phyloP scores from a whole-genome alignment of 2,329 filamentous ascomycete species.

The Lecanosticta acicola region DNA sequence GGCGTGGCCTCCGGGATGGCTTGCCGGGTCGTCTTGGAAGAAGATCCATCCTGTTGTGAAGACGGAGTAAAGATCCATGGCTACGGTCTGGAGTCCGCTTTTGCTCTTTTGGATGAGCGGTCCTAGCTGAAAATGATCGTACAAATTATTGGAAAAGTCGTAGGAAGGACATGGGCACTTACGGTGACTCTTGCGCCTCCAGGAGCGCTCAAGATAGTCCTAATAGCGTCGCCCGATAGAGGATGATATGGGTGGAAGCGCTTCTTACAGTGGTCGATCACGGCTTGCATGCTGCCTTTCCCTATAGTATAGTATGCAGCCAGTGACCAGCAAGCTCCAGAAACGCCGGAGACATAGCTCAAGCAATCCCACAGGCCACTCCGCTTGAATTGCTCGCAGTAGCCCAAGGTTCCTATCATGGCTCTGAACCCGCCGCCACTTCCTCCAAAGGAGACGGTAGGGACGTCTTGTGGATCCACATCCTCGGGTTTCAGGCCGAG shows the following conservation, averaged over 20 bases:
- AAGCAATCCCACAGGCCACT: constrained; percentile 30
- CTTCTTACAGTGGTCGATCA: constrained; percentile 33
- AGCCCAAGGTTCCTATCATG: constrained; percentile 29
- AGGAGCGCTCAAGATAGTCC: constrained; percentile 24
- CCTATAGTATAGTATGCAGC: constrained; percentile 32
- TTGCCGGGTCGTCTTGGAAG: constrained; percentile 26
- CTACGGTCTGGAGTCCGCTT: constrained; percentile 28
- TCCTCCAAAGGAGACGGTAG: constrained; percentile 29
- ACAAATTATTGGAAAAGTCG: too few relatives aligned
- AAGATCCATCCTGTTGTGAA: constrained; percentile 32
- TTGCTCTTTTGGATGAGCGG: constrained; percentile 30
- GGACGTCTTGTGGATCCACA: constrained; percentile 30
- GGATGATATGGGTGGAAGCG: constrained; percentile 31
- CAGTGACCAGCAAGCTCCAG: constrained; percentile 31
- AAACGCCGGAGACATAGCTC: constrained; percentile 31
- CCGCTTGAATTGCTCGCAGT: constrained; percentile 27
- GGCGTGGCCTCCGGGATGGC: constrained; percentile 18
- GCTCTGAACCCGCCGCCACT: constrained; percentile 31
- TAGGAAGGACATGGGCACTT: neutral
- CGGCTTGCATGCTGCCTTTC: constrained; percentile 23
- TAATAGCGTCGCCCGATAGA: constrained; percentile 31
- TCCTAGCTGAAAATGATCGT: too few relatives aligned
- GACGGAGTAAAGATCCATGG: constrained; percentile 32
- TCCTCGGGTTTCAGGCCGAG: constrained; percentile 25
- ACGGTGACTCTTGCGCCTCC: constrained; percentile 24